A percentile compares a stretch with the other conserved stretches of the same genome.
These are phyloP conservation scores for Mediolabrus comicus DNA, from an alignment of 108 stramenopile genomes.

Conservation along the genomic window DNA sequence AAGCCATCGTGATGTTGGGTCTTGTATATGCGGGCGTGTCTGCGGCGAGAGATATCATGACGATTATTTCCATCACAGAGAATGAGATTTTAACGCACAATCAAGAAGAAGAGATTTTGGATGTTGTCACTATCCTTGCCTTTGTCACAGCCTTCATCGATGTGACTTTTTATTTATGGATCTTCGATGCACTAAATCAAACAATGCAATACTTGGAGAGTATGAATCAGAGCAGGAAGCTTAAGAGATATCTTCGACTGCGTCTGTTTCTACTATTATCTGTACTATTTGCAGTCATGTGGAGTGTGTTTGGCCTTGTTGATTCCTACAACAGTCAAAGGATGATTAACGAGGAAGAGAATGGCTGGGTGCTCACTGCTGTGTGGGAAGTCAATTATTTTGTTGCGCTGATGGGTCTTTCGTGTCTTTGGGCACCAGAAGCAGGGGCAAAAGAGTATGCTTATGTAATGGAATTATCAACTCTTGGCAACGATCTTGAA, in stretches of 20 bases:
- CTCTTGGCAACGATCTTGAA: conserved; percentile 48
- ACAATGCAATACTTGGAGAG: conserved; percentile 86
- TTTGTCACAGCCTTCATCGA: conserved; percentile 64
- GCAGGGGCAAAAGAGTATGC: conserved; percentile 83
- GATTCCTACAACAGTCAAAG: conserved; percentile 66
- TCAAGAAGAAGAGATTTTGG: conserved; percentile 71
- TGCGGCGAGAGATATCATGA: conserved; percentile 64
- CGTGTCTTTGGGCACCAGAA: conserved; percentile 79
- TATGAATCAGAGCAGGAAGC: conserved; percentile 77
- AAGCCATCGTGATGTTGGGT: conserved; percentile 63
- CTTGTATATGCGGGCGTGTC: conserved; percentile 60
- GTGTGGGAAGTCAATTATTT: conserved; percentile 84
- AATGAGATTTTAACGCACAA: conserved; percentile 60
- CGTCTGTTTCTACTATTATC: conserved; percentile 74
- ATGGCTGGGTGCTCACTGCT: conserved; percentile 68
- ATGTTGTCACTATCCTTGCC: conserved; percentile 70
- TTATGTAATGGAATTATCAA: conserved; percentile 84
- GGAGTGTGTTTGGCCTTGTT: conserved; percentile 81
- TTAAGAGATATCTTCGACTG: conserved; percentile 76
- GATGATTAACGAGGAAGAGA: conserved; percentile 64
- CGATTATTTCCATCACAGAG: conserved; percentile 69
- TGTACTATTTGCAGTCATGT: conserved; percentile 75
- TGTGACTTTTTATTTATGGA: conserved; percentile 83
- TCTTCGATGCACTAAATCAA: conserved; percentile 73
- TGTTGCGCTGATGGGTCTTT: conserved; percentile 65